Evolutionary conservation across 169 alveolate genomes (phyloP), one percentile per base, ranked within the genome.

Genomic region (Perkinsus olseni): DNA sequence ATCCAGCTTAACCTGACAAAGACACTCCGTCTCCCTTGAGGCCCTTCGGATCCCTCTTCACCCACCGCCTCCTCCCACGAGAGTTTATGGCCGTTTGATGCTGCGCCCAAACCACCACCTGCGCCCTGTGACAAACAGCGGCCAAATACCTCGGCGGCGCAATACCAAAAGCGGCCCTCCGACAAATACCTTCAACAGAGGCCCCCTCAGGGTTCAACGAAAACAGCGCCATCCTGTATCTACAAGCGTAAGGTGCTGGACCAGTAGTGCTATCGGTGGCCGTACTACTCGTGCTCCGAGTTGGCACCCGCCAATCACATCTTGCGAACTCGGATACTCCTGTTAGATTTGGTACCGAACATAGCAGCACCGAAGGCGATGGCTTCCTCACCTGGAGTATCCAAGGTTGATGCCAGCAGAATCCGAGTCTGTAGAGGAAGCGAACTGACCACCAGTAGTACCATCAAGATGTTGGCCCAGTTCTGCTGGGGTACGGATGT

Each of bases 301-400:
- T 45, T 45, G 13, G 93, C 91, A 51, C 93, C 95, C 37, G 31
- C 11, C 82, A 92, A 38, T 20, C 45, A 92, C 91, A 93, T 31
- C 92, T 91, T 74, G 74, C 74, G 40, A 0, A 94, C 94, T 4
- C 95, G 95, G 74, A 92, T 93, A 0, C 93, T 37, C 24, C 45
- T 94, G 39, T 92, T 93, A 74, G 90, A 24, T 90, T 93, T 93
- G 50, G 96, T 94, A 6, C 94, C 96, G 90, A 91, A 74, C 74
- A 94, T 91, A 0, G 96, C 96, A 21, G 96, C 95, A 0, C 96
- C 96, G 37, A 93, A 93, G 8, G 96, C 95, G 92, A 93, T 93
- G 40, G 96, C 95, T 38, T 94, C 96, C 50, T 94, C 96, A 3
- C 94, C 62, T 45, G 17, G n/a, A n/a, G n/a, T n/a, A n/a, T n/a